Base-by-base conservation (phyloP, 106 monocot genomes). In the Allium cepa region DNA sequence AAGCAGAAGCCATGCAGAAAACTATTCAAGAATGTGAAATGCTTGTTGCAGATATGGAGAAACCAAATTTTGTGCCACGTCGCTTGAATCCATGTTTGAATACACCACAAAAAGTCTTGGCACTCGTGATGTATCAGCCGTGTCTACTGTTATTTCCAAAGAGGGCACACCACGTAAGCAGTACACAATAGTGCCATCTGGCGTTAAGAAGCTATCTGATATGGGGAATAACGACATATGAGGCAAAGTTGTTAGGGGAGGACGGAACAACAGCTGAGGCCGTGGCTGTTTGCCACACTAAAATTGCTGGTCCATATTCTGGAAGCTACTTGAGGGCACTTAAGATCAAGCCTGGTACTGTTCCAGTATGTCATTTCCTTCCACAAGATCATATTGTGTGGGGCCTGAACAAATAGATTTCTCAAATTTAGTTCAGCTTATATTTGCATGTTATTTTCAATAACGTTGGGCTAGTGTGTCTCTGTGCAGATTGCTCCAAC, bases 51-150 rank as follows among this genome's bases (percentile, higher is more conserved):
- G 55, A 55, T n/a, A n/a, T 1, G 85, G 76, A 8, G 82, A 82
- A 79, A 72, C 9, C 47, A 82, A 75, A 57, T 45, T 7, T 36
- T 89, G 89, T 56, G 82, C 77, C n/a, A 85, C 89, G n/a, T 90
- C 90, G 4, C 73, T 90, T 67, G 85, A 90, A 62, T 90, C 85
- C 72, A 85, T 90, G 90, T 77, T 90, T 7, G 85, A 90, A 11
- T 85, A 83, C 72, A 50, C 47, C 62, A 76, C 68, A 13, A 18
- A 68, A 0, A 73, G 36, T 47, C 76, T 83, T 7, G 83, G 67
- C 8, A 79, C 82, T 1, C 56, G 64, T 14, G 26, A 81, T 8
- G 53, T 90, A 17, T 15, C 18, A 8, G 76, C 76, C 5, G 7
- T 64, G 0, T 86, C 90, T 4, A 90, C 86, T 8, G 67, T 60